phyloP scores from a whole-genome alignment of 345 rosid genomes.

The Sisymbrium irio region DNA sequence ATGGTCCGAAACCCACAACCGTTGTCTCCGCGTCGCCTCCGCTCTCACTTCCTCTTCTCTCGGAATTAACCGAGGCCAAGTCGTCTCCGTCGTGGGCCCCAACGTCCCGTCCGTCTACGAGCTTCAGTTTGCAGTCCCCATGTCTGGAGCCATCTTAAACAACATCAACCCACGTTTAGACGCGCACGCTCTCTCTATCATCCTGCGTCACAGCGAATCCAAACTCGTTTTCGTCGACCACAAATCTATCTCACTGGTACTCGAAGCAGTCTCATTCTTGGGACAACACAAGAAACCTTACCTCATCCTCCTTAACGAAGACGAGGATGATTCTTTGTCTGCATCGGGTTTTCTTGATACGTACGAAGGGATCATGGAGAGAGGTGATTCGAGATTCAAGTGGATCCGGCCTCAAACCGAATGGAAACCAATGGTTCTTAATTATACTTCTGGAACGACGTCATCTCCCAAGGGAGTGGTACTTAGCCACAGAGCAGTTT shows the following conservation, averaged over 20 bases:
- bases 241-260: conserved; percentile 31
- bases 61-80: conserved; percentile 49
- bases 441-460: conserved; percentile 70
- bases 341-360: conserved; percentile 34
- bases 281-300: not conserved
- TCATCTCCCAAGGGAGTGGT: conserved; percentile 64
- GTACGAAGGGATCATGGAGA: conserved; percentile 46
- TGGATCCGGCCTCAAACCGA: conserved; percentile 48
- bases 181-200: conserved; percentile 44
- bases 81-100: conserved; percentile 61
- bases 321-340: not conserved
- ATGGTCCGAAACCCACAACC: conserved; percentile 71
- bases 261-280: conserved; percentile 50
- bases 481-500: conserved; percentile 54
- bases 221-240: conserved; percentile 64
- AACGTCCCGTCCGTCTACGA: conserved; percentile 60
- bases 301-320: conserved; percentile 44
- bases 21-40: conserved; percentile 75
- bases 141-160: conserved; percentile 65
- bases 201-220: conserved; percentile 54
- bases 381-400: conserved; percentile 40
- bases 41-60: conserved; percentile 45
- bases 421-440: conserved; percentile 61
- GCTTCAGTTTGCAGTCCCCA: conserved; percentile 69
- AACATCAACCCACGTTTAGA: conserved; percentile 64